phyloP scores from a whole-genome alignment of 2,329 filamentous ascomycete species.

The Alternaria novae-zelandiae region DNA sequence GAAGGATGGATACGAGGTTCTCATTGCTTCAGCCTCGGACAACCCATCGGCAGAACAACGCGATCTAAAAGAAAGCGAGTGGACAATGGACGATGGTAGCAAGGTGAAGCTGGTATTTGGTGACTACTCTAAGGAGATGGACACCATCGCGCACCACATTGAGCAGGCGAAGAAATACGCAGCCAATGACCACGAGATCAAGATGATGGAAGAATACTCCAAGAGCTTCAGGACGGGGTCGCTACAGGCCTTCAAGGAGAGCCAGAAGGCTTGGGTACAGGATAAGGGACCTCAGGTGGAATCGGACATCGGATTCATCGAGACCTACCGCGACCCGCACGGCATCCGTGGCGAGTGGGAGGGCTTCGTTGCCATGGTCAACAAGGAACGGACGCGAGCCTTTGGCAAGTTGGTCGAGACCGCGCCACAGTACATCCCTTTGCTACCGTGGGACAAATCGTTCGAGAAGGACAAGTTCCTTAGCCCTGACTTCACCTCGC shows the following conservation, averaged over 20 bases:
- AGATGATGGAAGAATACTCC: constrained; percentile 56
- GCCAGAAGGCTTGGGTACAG: constrained; percentile 60
- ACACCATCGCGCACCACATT: constrained; percentile 54
- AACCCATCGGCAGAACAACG: constrained; percentile 48
- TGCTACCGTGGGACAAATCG: constrained; percentile 83
- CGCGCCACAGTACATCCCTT: constrained; percentile 82
- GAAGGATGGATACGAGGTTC: constrained; percentile 52
- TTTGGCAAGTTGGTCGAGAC: constrained; percentile 85
- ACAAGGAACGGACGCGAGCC: constrained; percentile 85
- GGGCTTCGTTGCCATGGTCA: constrained; percentile 69
- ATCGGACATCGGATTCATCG: constrained; percentile 61
- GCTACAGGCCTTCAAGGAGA: constrained; percentile 58
- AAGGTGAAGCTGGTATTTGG: constrained; percentile 56
- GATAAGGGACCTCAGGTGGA: constrained; percentile 61
- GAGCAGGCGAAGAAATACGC: constrained; percentile 56
- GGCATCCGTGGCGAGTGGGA: constrained; percentile 62
- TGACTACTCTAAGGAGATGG: constrained; percentile 55
- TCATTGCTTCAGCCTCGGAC: constrained; percentile 56
- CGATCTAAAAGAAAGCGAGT: constrained; percentile 54
- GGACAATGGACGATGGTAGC: constrained; percentile 55
- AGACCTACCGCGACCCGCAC: constrained; percentile 62
- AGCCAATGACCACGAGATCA: constrained; percentile 52
- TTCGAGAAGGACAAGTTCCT: constrained; percentile 98
- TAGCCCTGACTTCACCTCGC: constrained; percentile 92
- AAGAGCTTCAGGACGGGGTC: constrained; percentile 59